Base-by-base conservation (phyloP, 805 yeast genomes). In the Sugiyamaella marilandica region DNA sequence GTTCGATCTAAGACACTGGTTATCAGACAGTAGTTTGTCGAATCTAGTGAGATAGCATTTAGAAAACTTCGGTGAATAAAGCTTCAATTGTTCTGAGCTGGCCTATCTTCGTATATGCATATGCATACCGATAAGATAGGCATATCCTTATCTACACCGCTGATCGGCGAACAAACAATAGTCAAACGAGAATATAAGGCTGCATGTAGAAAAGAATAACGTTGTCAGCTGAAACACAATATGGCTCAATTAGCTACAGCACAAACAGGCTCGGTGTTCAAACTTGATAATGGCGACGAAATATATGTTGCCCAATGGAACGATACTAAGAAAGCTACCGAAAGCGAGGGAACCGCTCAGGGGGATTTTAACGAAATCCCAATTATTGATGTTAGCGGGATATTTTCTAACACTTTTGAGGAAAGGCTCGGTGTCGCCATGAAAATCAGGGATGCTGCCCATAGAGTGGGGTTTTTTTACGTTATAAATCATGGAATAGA, bases 391-490 rank as follows among this genome's bases (percentile, higher is more conserved):
- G 43, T 39, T 5, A 14, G 24, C 5, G 43, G 43, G 16, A 39
- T 39, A 39, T 39, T n/a, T 16, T 39, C 43, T 2, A 24, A 39
- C 11, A 39, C 5, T 10, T 19, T 19, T 16, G 43, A 39, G 16
- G 43, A 16, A 5, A 14, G 43, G 5, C 14, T 39, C 24, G 9
- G 5, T 14, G 43, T 39, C 5, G 43, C 66, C 2, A 51, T 34
- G 10, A 57, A 62, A 16, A 63, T 66, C 31, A 52, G 74, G 61
- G 52, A 75, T 56, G 83, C 84, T 0, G 65, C 80, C 11, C 72
- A 80, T 50, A 69, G 76, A 33, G 77, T 82, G n/a, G 86, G 86
- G 4, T 81, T 81, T 59, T 63, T 82, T 32, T 71, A 79, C 41
- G 64, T 81, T 45, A 67, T 63, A 26, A 75, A 76, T 58, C 80